Base-by-base conservation (phyloP, 345 rosid species). In the Citrus cavaleriei region DNA sequence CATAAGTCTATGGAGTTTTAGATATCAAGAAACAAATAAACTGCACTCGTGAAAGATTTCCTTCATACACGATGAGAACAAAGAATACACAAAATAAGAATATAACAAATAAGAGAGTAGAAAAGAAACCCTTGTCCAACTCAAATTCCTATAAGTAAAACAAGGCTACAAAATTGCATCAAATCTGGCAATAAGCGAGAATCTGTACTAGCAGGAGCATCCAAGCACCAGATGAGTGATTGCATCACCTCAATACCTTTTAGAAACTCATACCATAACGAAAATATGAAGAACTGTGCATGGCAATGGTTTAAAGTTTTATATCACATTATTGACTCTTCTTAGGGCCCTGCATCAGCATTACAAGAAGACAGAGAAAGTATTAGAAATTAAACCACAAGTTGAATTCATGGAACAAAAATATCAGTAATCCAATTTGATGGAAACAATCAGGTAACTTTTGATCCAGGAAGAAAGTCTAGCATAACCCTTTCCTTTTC, bases 121-220 rank as follows among this genome's bases (percentile, higher is more conserved):
- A 58, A 24, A 35, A n/a, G 24, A 58, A 13, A 21, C 19, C 42
- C 46, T 42, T 30, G 8, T 5, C 77, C 8, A 59, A 60, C 10
- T 74, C 8, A 5, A 19, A 59, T 46, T 30, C 54, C 63, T 22
- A 57, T 1, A 21, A 27, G 70, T 21, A 42, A 74, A 74, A 28
- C 13, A 35, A 32, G 22, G 35, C 62, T 30, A 66, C 18, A 76
- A 76, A 76, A 76, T 54, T 75, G 69, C 70, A 10, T 63, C 38
- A 18, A 28, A 30, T 35, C 60, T 37, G 19, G 19, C 42, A 8
- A 24, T 25, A 7, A 67, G 35, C 12, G 24, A 16, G 68, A 60
- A 24, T 60, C 37, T 73, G 68, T 37, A 60, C 18, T 16, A 16
- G 68, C 57, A 46, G 7, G 22, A 19, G 40, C 7, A 5, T 37